phyloP scores from a whole-genome alignment of 1,139 yeast species.

The Protomyces pachydermus region DNA sequence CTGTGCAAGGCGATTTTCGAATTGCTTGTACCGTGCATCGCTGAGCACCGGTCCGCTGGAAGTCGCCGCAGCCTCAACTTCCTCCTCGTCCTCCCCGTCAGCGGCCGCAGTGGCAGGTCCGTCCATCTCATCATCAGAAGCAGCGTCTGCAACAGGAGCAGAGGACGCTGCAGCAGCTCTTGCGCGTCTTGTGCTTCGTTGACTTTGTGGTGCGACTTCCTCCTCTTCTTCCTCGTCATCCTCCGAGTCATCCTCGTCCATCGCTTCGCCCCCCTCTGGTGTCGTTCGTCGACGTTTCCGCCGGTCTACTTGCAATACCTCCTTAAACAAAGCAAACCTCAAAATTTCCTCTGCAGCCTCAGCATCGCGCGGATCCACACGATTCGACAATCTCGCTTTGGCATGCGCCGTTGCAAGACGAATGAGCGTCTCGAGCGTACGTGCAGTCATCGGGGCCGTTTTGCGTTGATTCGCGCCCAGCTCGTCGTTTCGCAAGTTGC shows the following conservation, averaged over 20 bases:
- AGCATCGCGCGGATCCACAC: constrained; percentile 74
- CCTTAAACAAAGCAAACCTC: constrained; percentile 81
- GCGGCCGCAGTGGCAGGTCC: constrained; percentile 30
- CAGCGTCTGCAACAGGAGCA: constrained; percentile 28
- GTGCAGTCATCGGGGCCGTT: constrained; percentile 94
- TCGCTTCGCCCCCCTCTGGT: constrained; percentile 34
- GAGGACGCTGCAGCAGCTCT: constrained; percentile 24
- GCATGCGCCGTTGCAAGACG: constrained; percentile 98
- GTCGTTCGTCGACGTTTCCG: constrained; percentile 36
- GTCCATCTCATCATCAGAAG: constrained; percentile 25
- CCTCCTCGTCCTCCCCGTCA: constrained; percentile 34
- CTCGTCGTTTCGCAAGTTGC: constrained; percentile 78
- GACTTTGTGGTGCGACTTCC: constrained; percentile 36
- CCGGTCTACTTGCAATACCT: constrained; percentile 45
- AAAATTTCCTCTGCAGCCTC: constrained; percentile 78
- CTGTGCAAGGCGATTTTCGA: constrained; percentile 39
- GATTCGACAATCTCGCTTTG: constrained; percentile 74
- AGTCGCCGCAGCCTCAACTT: constrained; percentile 15
- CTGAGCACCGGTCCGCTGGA: constrained; percentile 31
- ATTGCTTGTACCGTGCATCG: constrained; percentile 34
- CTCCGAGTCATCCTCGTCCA: constrained; percentile 35
- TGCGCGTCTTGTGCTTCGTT: constrained; percentile 1
- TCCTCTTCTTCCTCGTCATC: constrained; percentile 38
- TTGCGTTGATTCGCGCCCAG: constrained; percentile 66
- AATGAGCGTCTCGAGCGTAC: constrained; percentile 93